Percentiles rank a stretch among this genome's conserved stretches.
phyloP scores from a whole-genome alignment of 495 filamentous ascomycete genomes.

The Friedmanniomyces endolithicus region DNA sequence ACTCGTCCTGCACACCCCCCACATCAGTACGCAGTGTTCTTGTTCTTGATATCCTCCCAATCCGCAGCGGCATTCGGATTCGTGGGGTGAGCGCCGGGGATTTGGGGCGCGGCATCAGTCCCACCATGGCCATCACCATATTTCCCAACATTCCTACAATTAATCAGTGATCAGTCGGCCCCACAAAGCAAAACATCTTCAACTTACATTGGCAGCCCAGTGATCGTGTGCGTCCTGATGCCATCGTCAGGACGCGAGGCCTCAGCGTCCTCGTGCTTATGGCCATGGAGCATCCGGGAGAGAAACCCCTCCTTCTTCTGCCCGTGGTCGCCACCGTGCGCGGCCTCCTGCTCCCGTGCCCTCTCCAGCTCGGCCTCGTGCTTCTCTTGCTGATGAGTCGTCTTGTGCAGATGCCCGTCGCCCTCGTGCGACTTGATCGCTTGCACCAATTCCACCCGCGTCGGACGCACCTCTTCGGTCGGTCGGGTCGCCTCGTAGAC shows the following conservation, averaged over 20 bases:
- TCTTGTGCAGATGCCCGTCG: slow-evolving; percentile 20
- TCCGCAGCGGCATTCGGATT: slow-evolving; percentile 7
- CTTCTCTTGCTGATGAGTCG: slow-evolving; percentile 15
- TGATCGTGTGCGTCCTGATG: slow-evolving; percentile 22
- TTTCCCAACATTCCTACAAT: slow-evolving; percentile 20
- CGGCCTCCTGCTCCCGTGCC: slow-evolving; percentile 19
- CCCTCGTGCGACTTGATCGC: slow-evolving; percentile 22
- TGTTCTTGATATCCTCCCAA: slow-evolving; percentile 23
- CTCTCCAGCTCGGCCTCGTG: slow-evolving; percentile 15
- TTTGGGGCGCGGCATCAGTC: slow-evolving; percentile 17
- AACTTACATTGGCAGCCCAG: slow-evolving; percentile 21
- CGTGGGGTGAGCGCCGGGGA: slow-evolving; percentile 3
- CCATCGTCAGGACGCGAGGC: slow-evolving; percentile 4
- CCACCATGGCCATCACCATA: slow-evolving; percentile 24
- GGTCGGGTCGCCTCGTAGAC: slow-evolving; percentile 16
- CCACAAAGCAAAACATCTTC: no score
- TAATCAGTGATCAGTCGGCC: no score
- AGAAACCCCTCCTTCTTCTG: slow-evolving; percentile 19
- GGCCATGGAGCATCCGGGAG: slow-evolving; percentile 22
- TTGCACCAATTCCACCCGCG: not conserved
- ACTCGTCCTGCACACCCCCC: not conserved
- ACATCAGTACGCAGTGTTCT: slow-evolving; percentile 21
- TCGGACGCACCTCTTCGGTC: slow-evolving; percentile 12
- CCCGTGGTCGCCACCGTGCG: slow-evolving; percentile 8
- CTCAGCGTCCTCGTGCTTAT: slow-evolving; percentile 10